A percentile compares a stretch with the other conserved stretches of the same genome.
Evolutionary conservation across 2,329 filamentous ascomycete species (phyloP).

Genomic region (Curvularia sp.): DNA sequence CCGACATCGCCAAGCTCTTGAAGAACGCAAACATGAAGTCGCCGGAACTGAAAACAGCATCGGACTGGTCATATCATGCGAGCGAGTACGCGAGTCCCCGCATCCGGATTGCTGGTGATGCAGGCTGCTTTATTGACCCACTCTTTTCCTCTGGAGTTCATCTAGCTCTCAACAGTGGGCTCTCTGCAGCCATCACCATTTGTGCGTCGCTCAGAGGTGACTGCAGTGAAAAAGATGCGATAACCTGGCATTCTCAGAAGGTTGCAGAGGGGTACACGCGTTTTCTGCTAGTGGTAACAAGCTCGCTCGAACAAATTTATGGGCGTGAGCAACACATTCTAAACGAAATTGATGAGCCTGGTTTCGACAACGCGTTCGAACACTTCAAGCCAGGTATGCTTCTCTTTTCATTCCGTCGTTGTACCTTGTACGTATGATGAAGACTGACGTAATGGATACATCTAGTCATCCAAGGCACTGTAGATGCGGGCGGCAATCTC

Average conservation of each 20-base stretch:
- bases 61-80: slow-evolving; percentile 22
- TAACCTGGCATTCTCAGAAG: slow-evolving; percentile 56
- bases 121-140: slow-evolving; percentile 60
- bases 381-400: no score
- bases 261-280: slow-evolving; percentile 57
- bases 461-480: neutral
- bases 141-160: slow-evolving; percentile 60
- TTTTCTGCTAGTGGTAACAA: slow-evolving; percentile 56
- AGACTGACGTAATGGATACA: neutral
- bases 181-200: slow-evolving; percentile 58
- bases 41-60: neutral
- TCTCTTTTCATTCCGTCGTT: no score
- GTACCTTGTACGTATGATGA: no score
- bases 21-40: neutral
- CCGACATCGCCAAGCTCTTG: neutral
- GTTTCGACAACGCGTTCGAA: neutral
- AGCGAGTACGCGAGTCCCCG: slow-evolving; percentile 53
- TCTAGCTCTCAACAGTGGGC: slow-evolving; percentile 53
- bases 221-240: slow-evolving; percentile 9
- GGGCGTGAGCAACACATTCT: neutral
- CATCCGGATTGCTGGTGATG: slow-evolving; percentile 56
- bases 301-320: slow-evolving; percentile 53
- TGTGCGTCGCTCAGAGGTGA: slow-evolving; percentile 49
- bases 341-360: neutral
- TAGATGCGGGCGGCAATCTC: no score